Evolutionary conservation across 208 protist genomes (phyloP), one percentile per base, ranked within the genome.

Genomic region (Leishmania aethiopica): DNA sequence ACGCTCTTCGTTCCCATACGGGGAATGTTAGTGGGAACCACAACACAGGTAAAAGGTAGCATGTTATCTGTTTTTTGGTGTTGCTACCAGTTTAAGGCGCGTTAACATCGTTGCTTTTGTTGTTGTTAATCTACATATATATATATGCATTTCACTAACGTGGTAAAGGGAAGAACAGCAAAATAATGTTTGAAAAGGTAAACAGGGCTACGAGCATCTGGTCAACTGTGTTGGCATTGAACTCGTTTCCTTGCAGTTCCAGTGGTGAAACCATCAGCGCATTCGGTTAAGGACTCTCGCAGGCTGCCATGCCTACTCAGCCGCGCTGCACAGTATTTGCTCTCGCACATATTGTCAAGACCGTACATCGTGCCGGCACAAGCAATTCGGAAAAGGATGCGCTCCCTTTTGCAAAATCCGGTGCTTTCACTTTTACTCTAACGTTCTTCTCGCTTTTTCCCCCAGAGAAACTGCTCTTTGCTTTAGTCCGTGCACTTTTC

Each of bases 391-490:
- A 53, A 32, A 53, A 74, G 1, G 32, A 47, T 35, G 22, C 45
- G 32, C 19, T 47, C 35, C 42, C 45, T 35, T 28, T 19, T 22
- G 47, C 19, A n/a, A 35, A 32, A 74, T 1, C 22, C 28, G 37
- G 5, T 74, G 8, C 42, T 53, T n/a, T 74, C 2, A 8, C 35
- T 32, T 53, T 11, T 19, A 37, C 22, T 35, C n/a, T 32, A 28
- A 72, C 7, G 10, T 2, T 32, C 70, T 37, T n/a, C 19, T 51
- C 45, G 76, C 37, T 35, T 74, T 79, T 84, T 87, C 77, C 77
- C 82, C 75, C 79, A 53, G 32, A 57, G 47, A 81, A 81, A 71
- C 40, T 78, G 42, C 40, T 40, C 59, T 57, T 69, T 22, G 51
- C 59, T 85, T 17, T 51, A 57, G 70, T 45, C 40, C 77, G 19